Conservation (phyloP, 2,329 filamentous ascomycete genomes). For the Penicillium sp. region DNA sequence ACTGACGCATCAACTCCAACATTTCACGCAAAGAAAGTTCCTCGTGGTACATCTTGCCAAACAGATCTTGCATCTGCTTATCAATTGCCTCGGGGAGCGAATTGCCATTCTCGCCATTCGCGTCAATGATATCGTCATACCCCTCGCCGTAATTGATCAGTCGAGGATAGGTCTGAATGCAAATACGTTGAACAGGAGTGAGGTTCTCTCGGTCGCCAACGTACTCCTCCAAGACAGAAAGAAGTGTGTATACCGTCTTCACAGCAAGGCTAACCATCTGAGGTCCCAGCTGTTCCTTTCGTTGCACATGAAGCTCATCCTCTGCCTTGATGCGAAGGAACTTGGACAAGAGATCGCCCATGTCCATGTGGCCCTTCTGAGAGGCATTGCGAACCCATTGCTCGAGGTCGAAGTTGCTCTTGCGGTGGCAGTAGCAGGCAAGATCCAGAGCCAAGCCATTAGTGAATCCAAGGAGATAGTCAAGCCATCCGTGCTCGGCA, state of each 20-base stretch:
- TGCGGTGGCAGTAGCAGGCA: slow-evolving; percentile 81
- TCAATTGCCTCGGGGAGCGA: slow-evolving; percentile 78
- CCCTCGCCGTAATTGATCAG: slow-evolving; percentile 96
- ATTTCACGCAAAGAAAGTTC: slow-evolving; percentile 86
- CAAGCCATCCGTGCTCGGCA: slow-evolving; percentile 80
- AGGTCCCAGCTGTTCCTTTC: slow-evolving; percentile 67
- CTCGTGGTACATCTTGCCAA: slow-evolving; percentile 96
- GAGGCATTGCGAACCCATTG: slow-evolving; percentile 78
- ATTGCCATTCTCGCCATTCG: slow-evolving; percentile 82
- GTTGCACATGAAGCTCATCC: slow-evolving; percentile 76
- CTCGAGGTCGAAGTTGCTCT: slow-evolving; percentile 77
- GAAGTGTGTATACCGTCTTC: slow-evolving; percentile 80
- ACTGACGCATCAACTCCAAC: slow-evolving; percentile 80
- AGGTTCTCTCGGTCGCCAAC: slow-evolving; percentile 68
- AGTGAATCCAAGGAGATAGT: slow-evolving; percentile 76
- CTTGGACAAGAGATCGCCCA: slow-evolving; percentile 74
- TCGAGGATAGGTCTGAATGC: slow-evolving; percentile 89
- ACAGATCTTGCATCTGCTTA: slow-evolving; percentile 93
- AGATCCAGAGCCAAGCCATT: slow-evolving; percentile 89
- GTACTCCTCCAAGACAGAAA: slow-evolving; percentile 78
- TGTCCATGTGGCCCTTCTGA: slow-evolving; percentile 66
- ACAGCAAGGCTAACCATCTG: slow-evolving; percentile 79
- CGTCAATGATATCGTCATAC: slow-evolving; percentile 88
- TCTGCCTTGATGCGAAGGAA: slow-evolving; percentile 86
- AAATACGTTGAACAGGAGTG: slow-evolving; percentile 80